Evolutionary conservation across 306 rosid species (phyloP), one percentile per base, ranked within the genome.

Genomic region (Senna tora): DNA sequence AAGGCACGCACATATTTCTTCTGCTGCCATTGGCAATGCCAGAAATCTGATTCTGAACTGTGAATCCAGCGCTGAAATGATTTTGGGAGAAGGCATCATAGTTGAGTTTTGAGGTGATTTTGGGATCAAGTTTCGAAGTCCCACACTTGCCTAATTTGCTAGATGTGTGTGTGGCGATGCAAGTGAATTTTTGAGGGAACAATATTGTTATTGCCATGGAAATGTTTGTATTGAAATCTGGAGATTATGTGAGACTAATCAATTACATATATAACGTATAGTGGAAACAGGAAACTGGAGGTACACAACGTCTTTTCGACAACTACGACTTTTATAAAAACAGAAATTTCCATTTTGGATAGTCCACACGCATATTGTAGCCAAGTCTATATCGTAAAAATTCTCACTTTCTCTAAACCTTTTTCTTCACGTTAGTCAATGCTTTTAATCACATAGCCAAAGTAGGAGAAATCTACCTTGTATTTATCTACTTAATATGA

Each of bases 1-100:
- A 17, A 43, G 4, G 25, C 67, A 84, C 7, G 25, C 67, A 84
- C 89, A 28, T 85, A 46, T 73, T 82, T 53, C 28, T 55, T 41
- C 30, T 76, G 13, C n/a, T 39, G 50, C 7, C 63, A 67, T 22
- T 25, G 33, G n/a, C n/a, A n/a, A n/a, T n/a, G n/a, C n/a, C n/a
- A n/a, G n/a, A n/a, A n/a, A n/a, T n/a, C n/a, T n/a, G n/a, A n/a
- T 34, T 54, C 45, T 28, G 75, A 56, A 71, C 25, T 54, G 28
- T 46, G 3, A 60, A 36, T 32, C 39, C 57, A 25, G 36, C 30
- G 43, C 9, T 62, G 60, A 43, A 52, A 19, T 25, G 22, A 75
- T 9, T 77, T 22, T 50, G 36, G 43, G 53, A 41, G 41, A 68
- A 67, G 50, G 25, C 6, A 14, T 49, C 58, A 12, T 54, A 12